Conservation (phyloP, 345 rosid species). For the Mercurialis annua region DNA sequence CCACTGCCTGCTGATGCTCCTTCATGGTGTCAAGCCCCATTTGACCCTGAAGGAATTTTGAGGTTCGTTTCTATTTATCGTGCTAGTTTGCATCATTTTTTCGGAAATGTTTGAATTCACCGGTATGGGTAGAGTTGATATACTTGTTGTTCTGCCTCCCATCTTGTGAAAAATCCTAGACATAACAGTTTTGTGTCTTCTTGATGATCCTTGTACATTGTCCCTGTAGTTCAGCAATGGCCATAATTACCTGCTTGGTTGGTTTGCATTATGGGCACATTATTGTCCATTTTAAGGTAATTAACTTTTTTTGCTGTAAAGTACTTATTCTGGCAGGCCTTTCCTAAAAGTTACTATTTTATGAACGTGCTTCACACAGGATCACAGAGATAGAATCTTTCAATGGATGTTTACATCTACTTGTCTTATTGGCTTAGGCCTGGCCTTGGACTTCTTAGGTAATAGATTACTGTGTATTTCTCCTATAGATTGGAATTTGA, state of each 20-base stretch:
- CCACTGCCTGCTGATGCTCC: constrained; percentile 76
- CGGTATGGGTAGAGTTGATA: not conserved
- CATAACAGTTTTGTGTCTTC: constrained; percentile 2
- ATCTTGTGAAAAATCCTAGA: not conserved
- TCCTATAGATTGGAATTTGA: not conserved
- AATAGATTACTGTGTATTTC: constrained; percentile 5
- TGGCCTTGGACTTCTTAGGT: constrained; percentile 58
- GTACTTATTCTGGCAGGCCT: not conserved
- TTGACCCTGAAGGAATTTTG: constrained; percentile 88
- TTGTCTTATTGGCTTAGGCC: constrained; percentile 49
- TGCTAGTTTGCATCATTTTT: not conserved
- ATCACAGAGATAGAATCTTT: constrained; percentile 49
- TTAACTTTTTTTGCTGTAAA: not conserved
- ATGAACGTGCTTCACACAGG: constrained; percentile 37
- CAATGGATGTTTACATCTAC: constrained; percentile 58
- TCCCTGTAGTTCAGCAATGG: constrained; percentile 75
- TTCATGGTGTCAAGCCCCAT: constrained; percentile 94
- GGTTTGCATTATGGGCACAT: constrained; percentile 87
- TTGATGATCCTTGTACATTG: constrained; percentile 15
- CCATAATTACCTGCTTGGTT: constrained; percentile 66
- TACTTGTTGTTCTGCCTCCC: not conserved
- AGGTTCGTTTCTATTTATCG: constrained; percentile 42
- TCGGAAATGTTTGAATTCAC: not conserved
- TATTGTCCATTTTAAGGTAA: constrained; percentile 77
- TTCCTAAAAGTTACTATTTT: not conserved